Evolutionary conservation across 768 basidiomycete species (phyloP), one percentile per base, ranked within the genome.

Genomic region (Russula griseocarnosa): DNA sequence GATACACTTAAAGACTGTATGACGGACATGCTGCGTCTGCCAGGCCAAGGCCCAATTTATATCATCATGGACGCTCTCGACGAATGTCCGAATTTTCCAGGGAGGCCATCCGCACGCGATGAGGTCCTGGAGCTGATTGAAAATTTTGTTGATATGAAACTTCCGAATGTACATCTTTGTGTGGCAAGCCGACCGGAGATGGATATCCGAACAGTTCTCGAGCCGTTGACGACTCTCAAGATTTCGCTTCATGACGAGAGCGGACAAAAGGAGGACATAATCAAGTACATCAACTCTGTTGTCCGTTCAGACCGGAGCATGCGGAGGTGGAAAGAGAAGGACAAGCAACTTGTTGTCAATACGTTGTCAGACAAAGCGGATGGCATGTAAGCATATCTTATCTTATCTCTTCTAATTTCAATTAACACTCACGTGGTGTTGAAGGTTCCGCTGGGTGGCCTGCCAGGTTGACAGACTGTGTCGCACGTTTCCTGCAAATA

Each of bases 401-500:
- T 46, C 20, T 38, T 26, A 0, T 0, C 3, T 14, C 2, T 9
- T 13, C 5, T 18, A 6, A 1, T 7, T n/a, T n/a, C n/a, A n/a
- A 16, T 24, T 3, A 36, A 18, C 7, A 7, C 54, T 38, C 7
- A 55, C 20, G 4, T 26, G 14, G 20, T 9, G 3, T 2, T 22
- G 1, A 22, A 63, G 62, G 62, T 63, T 59, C 22, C 49, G 62
- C 30, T 63, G 47, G 55, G 57, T 63, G 0, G 34, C 30, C 10
- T 63, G 62, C 24, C 56, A 51, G 13, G n/a, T 63, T 1, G 57
- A 60, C 5, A 42, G 26, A 5, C 38, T 63, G n/a, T 49, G 62
- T 18, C 50, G 49, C 16, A 22, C 50, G 16, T 32, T 59, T 11
- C 49, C 62, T 1, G 32, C 36, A 5, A 58, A 38, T 34, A 59